Percentiles rank a stretch among this genome's conserved stretches.
Evolutionary conservation across 2,329 filamentous ascomycete genomes (phyloP).

Genomic region (Cordyceps sp.): DNA sequence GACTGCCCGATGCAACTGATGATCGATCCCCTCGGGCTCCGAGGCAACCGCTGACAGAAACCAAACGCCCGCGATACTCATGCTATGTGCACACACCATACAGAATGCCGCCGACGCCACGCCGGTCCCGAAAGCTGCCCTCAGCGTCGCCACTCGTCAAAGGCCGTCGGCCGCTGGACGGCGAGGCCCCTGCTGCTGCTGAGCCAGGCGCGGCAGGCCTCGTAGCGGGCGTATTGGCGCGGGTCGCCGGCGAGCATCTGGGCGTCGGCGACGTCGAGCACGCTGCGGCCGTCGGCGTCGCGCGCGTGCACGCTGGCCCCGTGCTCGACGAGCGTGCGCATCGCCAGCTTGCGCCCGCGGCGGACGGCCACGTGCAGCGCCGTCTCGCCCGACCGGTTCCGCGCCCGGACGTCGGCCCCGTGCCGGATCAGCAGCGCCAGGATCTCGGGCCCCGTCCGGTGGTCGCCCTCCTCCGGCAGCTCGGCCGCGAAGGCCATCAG

Average conservation of each 20-base stretch:
- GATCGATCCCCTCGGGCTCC: too few species aligned
- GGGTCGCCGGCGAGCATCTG: conserved; percentile 16
- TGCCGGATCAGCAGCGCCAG: conserved; percentile 23
- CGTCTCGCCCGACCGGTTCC: conserved; percentile 38
- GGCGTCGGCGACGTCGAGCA: conserved; percentile 28
- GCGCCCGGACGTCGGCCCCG: conserved; percentile 29
- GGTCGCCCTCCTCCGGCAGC: conserved; percentile 32
- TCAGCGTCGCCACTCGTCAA: conserved; percentile 21
- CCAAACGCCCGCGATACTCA: too few species aligned
- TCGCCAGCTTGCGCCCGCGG: conserved; percentile 33
- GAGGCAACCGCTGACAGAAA: too few species aligned
- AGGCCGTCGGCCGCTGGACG: conserved; percentile 20
- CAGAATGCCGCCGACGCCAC: too few species aligned
- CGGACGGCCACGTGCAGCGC: conserved; percentile 36
- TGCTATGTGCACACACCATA: too few species aligned
- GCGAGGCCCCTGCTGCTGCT: conserved; percentile 18
- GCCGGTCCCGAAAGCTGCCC: neutral
- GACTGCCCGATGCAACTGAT: too few species aligned
- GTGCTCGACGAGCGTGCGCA: conserved; percentile 25
- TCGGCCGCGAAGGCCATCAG: conserved; percentile 37
- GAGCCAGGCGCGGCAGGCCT: conserved; percentile 28
- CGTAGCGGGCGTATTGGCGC: conserved; percentile 22
- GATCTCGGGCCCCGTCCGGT: conserved; percentile 27
- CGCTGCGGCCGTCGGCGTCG: conserved; percentile 24
- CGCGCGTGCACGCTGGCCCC: conserved; percentile 30